phyloP scores from a whole-genome alignment of 2,329 filamentous ascomycete genomes.

The Parastagonospora nodorum region DNA sequence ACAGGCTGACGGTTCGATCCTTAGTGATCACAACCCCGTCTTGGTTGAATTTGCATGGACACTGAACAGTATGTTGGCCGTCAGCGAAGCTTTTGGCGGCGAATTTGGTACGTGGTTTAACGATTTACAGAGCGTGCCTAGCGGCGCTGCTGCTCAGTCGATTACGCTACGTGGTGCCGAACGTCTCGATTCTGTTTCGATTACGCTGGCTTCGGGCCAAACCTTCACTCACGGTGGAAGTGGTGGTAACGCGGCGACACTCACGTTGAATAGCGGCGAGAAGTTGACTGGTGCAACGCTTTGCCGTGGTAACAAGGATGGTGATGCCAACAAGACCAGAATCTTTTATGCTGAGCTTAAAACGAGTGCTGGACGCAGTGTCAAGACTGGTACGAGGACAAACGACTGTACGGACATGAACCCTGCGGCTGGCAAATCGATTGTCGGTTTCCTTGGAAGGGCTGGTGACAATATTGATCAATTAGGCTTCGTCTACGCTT shows the following conservation, averaged over 20 bases:
- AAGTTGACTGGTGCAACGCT: conserved; percentile 56
- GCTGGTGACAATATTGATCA: conserved; percentile 62
- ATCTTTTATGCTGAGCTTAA: conserved; percentile 62
- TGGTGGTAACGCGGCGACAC: conserved; percentile 52
- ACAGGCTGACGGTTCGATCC: conserved; percentile 59
- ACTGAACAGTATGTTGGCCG: conserved; percentile 6
- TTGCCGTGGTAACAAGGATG: conserved; percentile 56
- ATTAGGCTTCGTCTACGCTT: conserved; percentile 47
- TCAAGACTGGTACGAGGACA: conserved; percentile 54
- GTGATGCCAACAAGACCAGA: conserved; percentile 57
- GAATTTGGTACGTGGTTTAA: conserved; percentile 61
- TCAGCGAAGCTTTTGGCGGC: conserved; percentile 54
- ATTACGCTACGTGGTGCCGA: conserved; percentile 55
- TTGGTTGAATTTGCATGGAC: conserved; percentile 56
- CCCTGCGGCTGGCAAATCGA: conserved; percentile 57
- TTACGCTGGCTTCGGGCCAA: conserved; percentile 57
- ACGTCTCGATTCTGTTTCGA: conserved; percentile 58
- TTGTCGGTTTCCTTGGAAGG: conserved; percentile 61
- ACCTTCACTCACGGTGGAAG: conserved; percentile 59
- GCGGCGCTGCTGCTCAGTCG: conserved; percentile 42
- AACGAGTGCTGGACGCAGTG: conserved; percentile 55
- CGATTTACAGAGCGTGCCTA: conserved; percentile 47
- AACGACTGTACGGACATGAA: conserved; percentile 53
- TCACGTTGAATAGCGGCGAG: conserved; percentile 56
- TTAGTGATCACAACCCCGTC: conserved; percentile 70